A percentile compares a stretch with the other conserved stretches of the same genome.
These are phyloP conservation scores for Pleurotus djamor DNA, from an alignment of 768 basidiomycete genomes.

Conservation along the genomic window DNA sequence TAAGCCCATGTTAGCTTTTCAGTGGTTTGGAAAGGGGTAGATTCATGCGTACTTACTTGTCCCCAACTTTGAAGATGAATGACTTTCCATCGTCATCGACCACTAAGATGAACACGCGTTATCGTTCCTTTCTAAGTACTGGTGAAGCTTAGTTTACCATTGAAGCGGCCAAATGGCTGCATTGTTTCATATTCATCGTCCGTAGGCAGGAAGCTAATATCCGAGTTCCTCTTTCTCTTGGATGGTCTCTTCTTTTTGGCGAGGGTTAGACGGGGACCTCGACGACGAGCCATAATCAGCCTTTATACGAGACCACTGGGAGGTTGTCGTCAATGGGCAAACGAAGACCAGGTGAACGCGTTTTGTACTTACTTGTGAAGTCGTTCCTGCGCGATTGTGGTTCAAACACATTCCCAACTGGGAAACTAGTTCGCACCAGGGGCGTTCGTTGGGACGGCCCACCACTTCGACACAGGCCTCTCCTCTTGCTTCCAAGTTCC, in stretches of 20 bases:
- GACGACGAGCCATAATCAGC: slow-evolving; percentile 13
- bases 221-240: slow-evolving; percentile 4
- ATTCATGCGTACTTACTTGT: slow-evolving; percentile 28
- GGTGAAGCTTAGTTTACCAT: slow-evolving; percentile 6
- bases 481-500: background rate
- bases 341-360: too few species aligned
- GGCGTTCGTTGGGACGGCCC: background rate
- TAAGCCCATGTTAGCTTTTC: slow-evolving; percentile 11
- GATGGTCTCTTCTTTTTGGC: slow-evolving; percentile 9
- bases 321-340: too few species aligned
- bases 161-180: slow-evolving; percentile 15
- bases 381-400: background rate
- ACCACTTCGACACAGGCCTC: background rate
- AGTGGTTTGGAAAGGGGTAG: background rate
- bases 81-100: slow-evolving; percentile 27
- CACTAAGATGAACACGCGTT: slow-evolving; percentile 14
- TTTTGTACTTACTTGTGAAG: too few species aligned
- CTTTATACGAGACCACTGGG: too few species aligned
- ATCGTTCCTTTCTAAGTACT: background rate
- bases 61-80: slow-evolving; percentile 23
- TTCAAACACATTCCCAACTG: background rate
- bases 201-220: slow-evolving; percentile 9
- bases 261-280: slow-evolving; percentile 3
- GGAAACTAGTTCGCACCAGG: slow-evolving; percentile 4
- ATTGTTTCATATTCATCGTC: slow-evolving; percentile 14